These are phyloP conservation scores for Clarireedia homoeocarpa DNA, from an alignment of 2,329 filamentous ascomycete species.

Conservation along the genomic window DNA sequence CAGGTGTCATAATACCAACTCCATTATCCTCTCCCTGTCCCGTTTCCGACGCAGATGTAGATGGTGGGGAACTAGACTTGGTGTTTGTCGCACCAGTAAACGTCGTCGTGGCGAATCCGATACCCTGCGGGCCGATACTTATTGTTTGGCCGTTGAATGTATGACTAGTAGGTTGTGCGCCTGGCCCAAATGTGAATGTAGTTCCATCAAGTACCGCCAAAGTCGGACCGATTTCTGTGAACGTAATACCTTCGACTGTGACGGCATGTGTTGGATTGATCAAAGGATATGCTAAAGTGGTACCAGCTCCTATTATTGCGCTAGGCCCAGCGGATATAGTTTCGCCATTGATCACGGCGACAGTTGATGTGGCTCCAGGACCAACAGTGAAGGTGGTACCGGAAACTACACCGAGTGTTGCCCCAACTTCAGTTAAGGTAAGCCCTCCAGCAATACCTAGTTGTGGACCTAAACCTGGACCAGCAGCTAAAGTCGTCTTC, in stretches of 20 bases:
- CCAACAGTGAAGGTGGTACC: constrained; percentile 45
- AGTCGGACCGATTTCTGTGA: constrained; percentile 24
- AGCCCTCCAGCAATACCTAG: constrained; percentile 24
- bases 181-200: constrained; percentile 44
- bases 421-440: constrained; percentile 23
- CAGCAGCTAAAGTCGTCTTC: constrained; percentile 18
- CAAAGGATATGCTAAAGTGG: constrained; percentile 18
- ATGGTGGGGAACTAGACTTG: too few species aligned
- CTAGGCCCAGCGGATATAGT: constrained; percentile 43
- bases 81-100: constrained; percentile 9
- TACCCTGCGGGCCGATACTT: constrained; percentile 36
- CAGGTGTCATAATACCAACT: too few species aligned
- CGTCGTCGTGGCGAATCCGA: constrained; percentile 11
- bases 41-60: too few species aligned
- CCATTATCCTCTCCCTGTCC: too few species aligned
- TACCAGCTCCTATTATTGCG: constrained; percentile 33
- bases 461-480: constrained; percentile 16
- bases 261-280: constrained; percentile 18
- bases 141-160: constrained; percentile 43
- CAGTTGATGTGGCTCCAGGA: constrained; percentile 35
- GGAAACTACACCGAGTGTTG: constrained; percentile 37
- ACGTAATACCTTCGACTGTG: constrained; percentile 21
- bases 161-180: constrained; percentile 35
- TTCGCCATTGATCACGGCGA: constrained; percentile 41
- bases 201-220: constrained; percentile 40